phyloP scores from a whole-genome alignment of 2,329 filamentous ascomycete genomes.

The Chaetomium globosum region DNA sequence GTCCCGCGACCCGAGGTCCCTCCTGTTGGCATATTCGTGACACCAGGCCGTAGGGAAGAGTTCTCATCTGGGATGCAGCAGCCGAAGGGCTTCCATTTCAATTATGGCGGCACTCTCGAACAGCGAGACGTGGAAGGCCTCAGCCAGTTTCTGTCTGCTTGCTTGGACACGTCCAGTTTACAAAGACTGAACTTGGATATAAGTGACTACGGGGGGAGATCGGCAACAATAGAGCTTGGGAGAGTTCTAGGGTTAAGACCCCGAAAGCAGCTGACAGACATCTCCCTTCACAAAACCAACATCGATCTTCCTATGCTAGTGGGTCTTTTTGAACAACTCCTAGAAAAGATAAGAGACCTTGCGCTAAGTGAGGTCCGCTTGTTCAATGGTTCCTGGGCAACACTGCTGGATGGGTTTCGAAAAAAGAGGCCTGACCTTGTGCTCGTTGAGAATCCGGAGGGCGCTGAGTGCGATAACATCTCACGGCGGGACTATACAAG shows the following conservation, averaged over 20 bases:
- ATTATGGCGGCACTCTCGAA: background rate
- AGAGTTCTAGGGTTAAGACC: conserved; percentile 1
- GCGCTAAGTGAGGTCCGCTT: background rate
- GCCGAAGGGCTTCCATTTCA: conserved; percentile 9
- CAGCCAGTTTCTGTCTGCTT: conserved; percentile 16
- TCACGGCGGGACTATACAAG: background rate
- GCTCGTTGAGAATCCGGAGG: background rate
- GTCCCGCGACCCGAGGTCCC: no score
- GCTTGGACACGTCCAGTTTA: conserved; percentile 15
- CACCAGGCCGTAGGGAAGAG: no score
- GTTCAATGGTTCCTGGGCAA: conserved; percentile 21
- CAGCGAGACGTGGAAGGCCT: conserved; percentile 4
- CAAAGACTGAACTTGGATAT: conserved; percentile 10
- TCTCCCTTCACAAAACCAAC: background rate
- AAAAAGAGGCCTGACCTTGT: conserved; percentile 14
- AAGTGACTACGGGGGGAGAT: background rate
- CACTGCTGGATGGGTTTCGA: conserved; percentile 23
- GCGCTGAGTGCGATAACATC: background rate
- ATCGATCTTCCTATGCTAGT: conserved; percentile 8
- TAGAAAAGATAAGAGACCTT: conserved; percentile 8
- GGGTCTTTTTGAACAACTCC: conserved; percentile 8
- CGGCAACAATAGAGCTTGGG: background rate
- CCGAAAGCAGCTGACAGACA: conserved; percentile 6
- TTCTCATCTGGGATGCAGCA: conserved; percentile 16
- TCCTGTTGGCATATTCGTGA: no score